Conservation (phyloP, 768 basidiomycete genomes). For the Pholiota molesta region DNA sequence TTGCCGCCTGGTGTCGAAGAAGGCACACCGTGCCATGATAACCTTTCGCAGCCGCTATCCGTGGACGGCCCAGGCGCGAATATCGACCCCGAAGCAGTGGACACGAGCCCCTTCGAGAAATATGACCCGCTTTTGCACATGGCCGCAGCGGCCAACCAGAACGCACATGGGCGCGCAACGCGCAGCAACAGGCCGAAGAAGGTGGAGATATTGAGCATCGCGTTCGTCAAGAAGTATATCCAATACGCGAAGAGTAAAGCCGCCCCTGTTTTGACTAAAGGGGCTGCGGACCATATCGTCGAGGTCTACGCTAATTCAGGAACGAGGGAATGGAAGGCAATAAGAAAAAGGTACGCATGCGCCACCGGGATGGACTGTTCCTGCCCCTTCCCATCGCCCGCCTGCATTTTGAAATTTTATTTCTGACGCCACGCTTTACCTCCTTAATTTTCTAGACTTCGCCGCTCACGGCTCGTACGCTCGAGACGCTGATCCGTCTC, state of each 20-base stretch:
- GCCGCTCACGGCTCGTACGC: constrained; percentile 95
- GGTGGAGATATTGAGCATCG: constrained; percentile 86
- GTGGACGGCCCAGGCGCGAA: constrained; percentile 76
- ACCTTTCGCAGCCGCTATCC: constrained; percentile 82
- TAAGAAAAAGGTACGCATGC: constrained; percentile 69
- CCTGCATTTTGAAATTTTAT: background rate
- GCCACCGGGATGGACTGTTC: constrained; percentile 13
- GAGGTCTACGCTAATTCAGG: constrained; percentile 88
- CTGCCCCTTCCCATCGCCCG: constrained; percentile 3
- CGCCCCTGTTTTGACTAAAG: constrained; percentile 85
- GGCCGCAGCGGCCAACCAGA: constrained; percentile 54
- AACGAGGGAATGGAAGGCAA: constrained; percentile 93
- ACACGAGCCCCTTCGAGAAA: constrained; percentile 91
- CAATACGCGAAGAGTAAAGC: constrained; percentile 94
- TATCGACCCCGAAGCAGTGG: constrained; percentile 56
- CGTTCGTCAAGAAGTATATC: constrained; percentile 98
- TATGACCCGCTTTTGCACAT: constrained; percentile 94
- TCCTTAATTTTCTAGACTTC: constrained; percentile 67
- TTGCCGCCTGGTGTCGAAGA: constrained; percentile 96
- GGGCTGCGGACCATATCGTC: constrained; percentile 93
- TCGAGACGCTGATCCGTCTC: constrained; percentile 97
- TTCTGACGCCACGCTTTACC: background rate
- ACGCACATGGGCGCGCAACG: constrained; percentile 52
- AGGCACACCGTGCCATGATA: constrained; percentile 89
- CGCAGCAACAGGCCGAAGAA: constrained; percentile 63